These are phyloP conservation scores for Nannochloropsis salina DNA, from an alignment of 108 stramenopile genomes.

Conservation along the genomic window DNA sequence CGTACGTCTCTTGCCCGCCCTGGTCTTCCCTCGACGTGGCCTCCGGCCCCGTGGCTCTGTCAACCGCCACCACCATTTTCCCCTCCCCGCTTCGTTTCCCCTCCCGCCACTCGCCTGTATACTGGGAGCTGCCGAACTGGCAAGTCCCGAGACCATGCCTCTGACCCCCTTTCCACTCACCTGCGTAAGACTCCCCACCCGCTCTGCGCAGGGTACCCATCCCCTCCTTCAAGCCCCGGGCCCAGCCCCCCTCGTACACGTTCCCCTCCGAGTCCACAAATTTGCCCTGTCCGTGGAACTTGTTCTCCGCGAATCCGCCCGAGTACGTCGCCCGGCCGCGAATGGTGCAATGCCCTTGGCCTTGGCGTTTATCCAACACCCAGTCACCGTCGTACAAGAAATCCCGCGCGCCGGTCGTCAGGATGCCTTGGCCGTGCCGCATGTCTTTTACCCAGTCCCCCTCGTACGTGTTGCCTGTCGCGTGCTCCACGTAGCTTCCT, in stretches of 20 bases:
- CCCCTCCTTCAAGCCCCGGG: constrained; percentile 37
- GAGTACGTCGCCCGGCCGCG: constrained; percentile 47
- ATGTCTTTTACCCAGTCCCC: constrained; percentile 43
- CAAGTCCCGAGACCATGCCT: constrained; percentile 46
- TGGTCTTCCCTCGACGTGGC: background rate
- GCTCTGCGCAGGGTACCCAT: constrained; percentile 27
- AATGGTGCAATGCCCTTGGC: constrained; percentile 41
- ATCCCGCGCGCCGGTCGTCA: constrained; percentile 40
- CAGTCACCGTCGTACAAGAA: constrained; percentile 48
- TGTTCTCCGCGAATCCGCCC: constrained; percentile 39
- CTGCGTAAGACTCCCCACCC: constrained; percentile 30
- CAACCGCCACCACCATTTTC: constrained; percentile 22
- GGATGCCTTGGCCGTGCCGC: constrained; percentile 39
- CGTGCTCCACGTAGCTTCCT: constrained; percentile 34
- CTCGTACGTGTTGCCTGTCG: constrained; percentile 39
- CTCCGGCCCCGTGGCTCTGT: constrained; percentile 28
- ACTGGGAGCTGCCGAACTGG: constrained; percentile 33
- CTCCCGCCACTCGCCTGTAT: constrained; percentile 46
- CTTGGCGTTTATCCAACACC: constrained; percentile 42
- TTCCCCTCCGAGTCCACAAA: constrained; percentile 47
- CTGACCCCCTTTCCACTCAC: constrained; percentile 48
- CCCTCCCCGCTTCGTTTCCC: constrained; percentile 33
- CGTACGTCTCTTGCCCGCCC: background rate
- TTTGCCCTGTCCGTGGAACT: constrained; percentile 45
- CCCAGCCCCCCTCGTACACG: constrained; percentile 45